Conservation (phyloP, 2,329 filamentous ascomycete genomes). For the Colletotrichum sp. region DNA sequence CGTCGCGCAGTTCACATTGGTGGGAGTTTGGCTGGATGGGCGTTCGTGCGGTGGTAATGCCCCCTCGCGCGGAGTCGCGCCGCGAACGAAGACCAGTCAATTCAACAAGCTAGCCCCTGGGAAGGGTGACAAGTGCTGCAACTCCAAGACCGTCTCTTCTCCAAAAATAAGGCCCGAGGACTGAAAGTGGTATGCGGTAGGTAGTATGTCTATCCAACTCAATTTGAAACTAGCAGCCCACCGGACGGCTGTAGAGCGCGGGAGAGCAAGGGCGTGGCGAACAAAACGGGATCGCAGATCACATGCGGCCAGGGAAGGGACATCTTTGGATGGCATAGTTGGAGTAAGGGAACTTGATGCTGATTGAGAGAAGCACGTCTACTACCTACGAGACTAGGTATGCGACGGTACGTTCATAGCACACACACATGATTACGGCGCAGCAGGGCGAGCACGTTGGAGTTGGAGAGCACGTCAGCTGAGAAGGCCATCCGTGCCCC, state of each 20-base stretch:
- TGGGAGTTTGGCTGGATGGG: background rate
- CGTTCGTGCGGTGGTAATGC: background rate
- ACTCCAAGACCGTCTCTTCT: background rate
- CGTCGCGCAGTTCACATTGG: background rate
- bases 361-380: background rate
- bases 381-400: background rate
- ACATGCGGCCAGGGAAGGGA: background rate
- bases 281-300: background rate
- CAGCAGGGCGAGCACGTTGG: background rate
- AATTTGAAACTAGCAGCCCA: background rate
- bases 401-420: background rate
- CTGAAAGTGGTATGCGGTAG: background rate
- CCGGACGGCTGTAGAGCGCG: background rate
- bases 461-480: background rate
- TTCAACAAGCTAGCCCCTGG: background rate
- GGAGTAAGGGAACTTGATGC: background rate
- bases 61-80: constrained; percentile 4
- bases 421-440: background rate
- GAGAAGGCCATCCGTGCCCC: background rate
- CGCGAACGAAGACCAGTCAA: background rate
- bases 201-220: background rate
- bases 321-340: background rate
- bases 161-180: background rate
- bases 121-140: background rate
- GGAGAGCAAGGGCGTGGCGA: background rate